Base-by-base conservation (phyloP, 2,329 filamentous ascomycete genomes). In the Exophiala calicioides region DNA sequence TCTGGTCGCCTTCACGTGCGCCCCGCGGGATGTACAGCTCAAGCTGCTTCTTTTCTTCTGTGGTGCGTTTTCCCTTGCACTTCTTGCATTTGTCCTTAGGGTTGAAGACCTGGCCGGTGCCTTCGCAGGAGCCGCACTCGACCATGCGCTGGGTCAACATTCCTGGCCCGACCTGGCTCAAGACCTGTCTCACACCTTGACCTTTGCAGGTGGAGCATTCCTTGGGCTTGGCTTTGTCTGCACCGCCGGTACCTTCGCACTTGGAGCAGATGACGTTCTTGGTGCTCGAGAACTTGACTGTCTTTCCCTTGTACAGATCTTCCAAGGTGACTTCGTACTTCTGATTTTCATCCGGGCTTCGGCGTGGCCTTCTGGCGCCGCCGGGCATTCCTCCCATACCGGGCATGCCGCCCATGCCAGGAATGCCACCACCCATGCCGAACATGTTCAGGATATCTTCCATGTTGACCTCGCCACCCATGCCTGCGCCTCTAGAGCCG, bases 11-110 rank as follows among this genome's bases (percentile, higher is more conserved):
- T 66, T 95, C 73, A 51, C 79, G 74, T 36, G 66, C 46, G 9
- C 58, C 57, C 3, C 54, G 53, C 10, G 48, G 57, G 20, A 98
- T 95, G 72, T 97, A 97, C 41, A 98, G 85, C 71, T 98, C 93
- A 51, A 98, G 76, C 3, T 91, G 87, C 74, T 97, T 98, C 70
- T 88, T 93, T 70, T 93, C 87, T 61, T 90, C 85, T 33, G 83
- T 82, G 10, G 88, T 90, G 53, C 88, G 81, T 68, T 87, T 88
- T 62, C 93, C 93, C 73, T 97, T 97, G 81, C 93, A 98, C 76
- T 93, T 96, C 78, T 95, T 95, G 77, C 93, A 98, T 65, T 89
- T 88, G 64, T 98, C 93, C 76, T 97, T 97, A 64, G 95, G 89
- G 68, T 91, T 91, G 73, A 84, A 95, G 63, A 90, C 83, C 63